phyloP scores from a whole-genome alignment of 2,329 filamentous ascomycete genomes.

The Talaromyces sp. region DNA sequence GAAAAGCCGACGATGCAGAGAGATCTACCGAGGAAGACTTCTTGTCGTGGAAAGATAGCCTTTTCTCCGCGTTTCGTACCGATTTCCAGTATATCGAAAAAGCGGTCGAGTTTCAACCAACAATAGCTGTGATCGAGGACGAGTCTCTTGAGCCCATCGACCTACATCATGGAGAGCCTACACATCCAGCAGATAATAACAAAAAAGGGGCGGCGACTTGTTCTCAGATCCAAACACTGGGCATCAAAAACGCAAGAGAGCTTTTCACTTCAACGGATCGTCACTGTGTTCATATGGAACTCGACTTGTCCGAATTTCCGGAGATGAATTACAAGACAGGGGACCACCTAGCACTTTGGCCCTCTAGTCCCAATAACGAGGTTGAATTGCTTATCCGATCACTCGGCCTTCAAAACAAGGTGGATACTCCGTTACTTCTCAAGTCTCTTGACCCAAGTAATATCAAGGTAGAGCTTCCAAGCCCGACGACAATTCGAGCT shows the following conservation, averaged over 20 bases:
- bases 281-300: not conserved
- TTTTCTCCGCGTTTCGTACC: conserved; percentile 27
- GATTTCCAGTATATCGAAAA: not conserved
- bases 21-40: conserved; percentile 43
- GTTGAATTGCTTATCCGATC: not conserved
- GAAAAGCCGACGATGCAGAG: conserved; percentile 38
- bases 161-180: not conserved
- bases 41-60: conserved; percentile 37
- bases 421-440: not conserved
- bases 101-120: not conserved
- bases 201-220: not conserved
- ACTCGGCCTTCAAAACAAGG: not conserved
- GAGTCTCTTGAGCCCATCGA: not conserved
- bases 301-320: not conserved
- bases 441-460: not conserved
- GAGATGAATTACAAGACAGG: not conserved
- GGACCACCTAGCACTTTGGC: not conserved
- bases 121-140: not conserved
- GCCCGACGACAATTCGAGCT: conserved; percentile 83
- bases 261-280: not conserved
- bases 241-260: not conserved
- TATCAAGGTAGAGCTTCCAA: conserved; percentile 53
- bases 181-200: not conserved
- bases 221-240: not conserved
- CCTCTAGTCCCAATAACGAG: not conserved